Conservation (phyloP, 2,329 filamentous ascomycete species). For the Alternaria triticina region DNA sequence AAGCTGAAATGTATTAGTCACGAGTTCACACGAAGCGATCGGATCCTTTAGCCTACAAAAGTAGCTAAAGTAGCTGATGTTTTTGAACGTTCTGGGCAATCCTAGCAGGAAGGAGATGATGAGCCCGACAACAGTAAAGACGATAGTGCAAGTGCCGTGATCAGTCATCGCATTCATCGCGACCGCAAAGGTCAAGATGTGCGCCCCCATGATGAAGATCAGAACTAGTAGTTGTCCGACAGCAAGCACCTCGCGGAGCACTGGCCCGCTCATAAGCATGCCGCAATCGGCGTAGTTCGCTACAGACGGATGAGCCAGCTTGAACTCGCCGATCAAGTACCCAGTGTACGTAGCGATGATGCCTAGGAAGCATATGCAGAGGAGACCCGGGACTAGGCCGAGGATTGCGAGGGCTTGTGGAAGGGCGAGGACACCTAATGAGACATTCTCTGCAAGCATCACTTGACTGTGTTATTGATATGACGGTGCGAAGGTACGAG, state of each 20-base stretch:
- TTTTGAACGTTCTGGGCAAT: conserved; percentile 67
- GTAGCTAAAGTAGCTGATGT: conserved; percentile 67
- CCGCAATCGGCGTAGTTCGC: conserved; percentile 73
- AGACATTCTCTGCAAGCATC: conserved; percentile 67
- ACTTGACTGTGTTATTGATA: conserved; percentile 35
- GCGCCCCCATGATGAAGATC: conserved; percentile 73
- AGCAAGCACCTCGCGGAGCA: conserved; percentile 68
- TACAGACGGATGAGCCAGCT: conserved; percentile 63
- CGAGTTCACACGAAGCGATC: conserved; percentile 11
- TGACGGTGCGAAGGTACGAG: background rate
- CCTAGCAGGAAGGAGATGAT: conserved; percentile 65
- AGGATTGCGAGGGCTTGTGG: conserved; percentile 60
- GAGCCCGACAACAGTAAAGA: conserved; percentile 67
- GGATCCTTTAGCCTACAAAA: conserved; percentile 52
- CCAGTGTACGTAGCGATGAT: conserved; percentile 66
- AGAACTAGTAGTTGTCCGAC: conserved; percentile 68
- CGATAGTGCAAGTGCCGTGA: conserved; percentile 67
- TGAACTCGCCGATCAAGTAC: conserved; percentile 66
- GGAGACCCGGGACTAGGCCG: conserved; percentile 61
- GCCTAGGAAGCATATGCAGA: conserved; percentile 62
- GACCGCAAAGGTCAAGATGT: conserved; percentile 73
- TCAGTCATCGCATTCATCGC: conserved; percentile 70
- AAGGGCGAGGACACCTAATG: conserved; percentile 62
- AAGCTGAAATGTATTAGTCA: conserved; percentile 52
- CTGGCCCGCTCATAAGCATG: conserved; percentile 64